Evolutionary conservation across 2,329 filamentous ascomycete species (phyloP).

Genomic region (Exophiala spinifera): DNA sequence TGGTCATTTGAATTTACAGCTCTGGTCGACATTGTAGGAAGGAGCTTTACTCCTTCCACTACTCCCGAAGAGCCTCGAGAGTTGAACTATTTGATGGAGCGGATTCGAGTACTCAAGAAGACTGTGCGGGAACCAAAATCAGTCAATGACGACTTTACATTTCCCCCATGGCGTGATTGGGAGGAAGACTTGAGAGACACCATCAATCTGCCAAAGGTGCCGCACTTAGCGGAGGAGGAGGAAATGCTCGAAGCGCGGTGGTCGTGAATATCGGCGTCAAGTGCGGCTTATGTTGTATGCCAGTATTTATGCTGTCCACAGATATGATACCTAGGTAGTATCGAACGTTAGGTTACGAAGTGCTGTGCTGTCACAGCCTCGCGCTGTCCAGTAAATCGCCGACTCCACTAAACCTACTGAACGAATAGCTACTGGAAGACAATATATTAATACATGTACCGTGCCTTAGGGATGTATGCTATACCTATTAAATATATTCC

Average conservation of each 20-base stretch:
- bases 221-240: not conserved
- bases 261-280: too few species aligned
- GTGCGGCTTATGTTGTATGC: too few species aligned
- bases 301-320: too few species aligned
- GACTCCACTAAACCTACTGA: too few species aligned
- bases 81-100: not conserved
- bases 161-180: conserved; percentile 1
- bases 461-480: too few species aligned
- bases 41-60: not conserved
- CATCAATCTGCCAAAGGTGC: not conserved
- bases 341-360: too few species aligned
- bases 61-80: not conserved
- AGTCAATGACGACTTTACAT: not conserved
- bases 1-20: conserved; percentile 12
- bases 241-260: not conserved
- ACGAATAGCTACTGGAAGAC: too few species aligned
- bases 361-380: conserved; percentile 1
- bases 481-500: too few species aligned
- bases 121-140: not conserved
- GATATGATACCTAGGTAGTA: too few species aligned
- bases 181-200: not conserved
- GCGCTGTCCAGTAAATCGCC: not conserved
- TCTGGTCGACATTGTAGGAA: not conserved
- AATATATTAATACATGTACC: too few species aligned
- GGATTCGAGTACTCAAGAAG: not conserved